Base-by-base conservation (phyloP, 2,329 filamentous ascomycete species). In the Colletotrichum somersetense region DNA sequence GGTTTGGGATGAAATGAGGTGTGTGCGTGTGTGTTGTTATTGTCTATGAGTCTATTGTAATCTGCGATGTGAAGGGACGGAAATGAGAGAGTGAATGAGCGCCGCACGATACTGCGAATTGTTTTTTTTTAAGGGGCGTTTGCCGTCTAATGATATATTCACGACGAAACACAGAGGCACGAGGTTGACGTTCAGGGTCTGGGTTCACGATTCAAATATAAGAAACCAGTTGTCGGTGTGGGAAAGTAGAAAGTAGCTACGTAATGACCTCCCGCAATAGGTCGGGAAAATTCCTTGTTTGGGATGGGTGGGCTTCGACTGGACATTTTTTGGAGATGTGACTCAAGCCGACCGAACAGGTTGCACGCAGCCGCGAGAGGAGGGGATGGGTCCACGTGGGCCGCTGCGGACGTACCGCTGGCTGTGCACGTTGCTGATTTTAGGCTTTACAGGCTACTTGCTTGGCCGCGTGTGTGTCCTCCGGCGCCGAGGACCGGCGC, bases 401-500 rank as follows among this genome's bases (percentile, higher is more conserved):
- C 46, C 42, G 33, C 46, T 38, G n/a, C 16, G 35, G 44, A 44
- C 8, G 30, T 30, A 23, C 12, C 56, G 35, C 46, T n/a, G 59
- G 50, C 62, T 20, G 30, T 33, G 12, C 38, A 23, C 61, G 38
- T 63, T 55, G 48, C 48, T 64, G 11, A 35, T 33, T 56, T 35
- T 48, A 53, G 50, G 44, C 23, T 26, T 10, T 11, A 14, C 59
- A 44, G 46, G 23, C 16, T 48, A 46, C 44, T 20, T 23, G 5
- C 35, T 20, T 16, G 53, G 33, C 12, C 4, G 33, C 4, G 33
- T 56, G 12, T 57, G 7, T 11, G 44, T 46, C 23, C 48, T 56
- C 58, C 65, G 65, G 69, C 69, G 69, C 69, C 58, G 69, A 71
- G 68, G 58, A 71, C 69, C 65, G 69, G 69, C 69, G 64, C 46